Evolutionary conservation across 2,329 filamentous ascomycete genomes (phyloP).

Genomic region (Coniochaeta hoffmannii): DNA sequence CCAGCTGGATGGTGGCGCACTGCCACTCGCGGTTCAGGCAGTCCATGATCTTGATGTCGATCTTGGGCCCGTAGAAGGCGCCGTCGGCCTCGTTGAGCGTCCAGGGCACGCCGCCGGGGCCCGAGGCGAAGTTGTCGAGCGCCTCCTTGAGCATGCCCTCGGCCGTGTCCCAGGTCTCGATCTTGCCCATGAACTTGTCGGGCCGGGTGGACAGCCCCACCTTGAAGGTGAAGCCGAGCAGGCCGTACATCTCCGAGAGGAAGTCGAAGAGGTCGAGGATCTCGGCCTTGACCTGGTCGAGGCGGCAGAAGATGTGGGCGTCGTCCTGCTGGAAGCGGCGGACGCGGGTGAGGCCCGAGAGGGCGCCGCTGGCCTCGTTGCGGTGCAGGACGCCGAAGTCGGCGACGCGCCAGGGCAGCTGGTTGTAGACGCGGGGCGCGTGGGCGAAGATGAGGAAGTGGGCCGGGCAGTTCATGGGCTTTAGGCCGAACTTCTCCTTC

Average conservation of each 20-base stretch:
- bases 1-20: slow-evolving; percentile 90
- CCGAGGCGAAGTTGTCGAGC: slow-evolving; percentile 65
- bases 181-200: slow-evolving; percentile 81
- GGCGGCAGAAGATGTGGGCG: slow-evolving; percentile 88
- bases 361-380: slow-evolving; percentile 88
- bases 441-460: slow-evolving; percentile 85
- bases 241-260: slow-evolving; percentile 63
- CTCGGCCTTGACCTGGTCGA: slow-evolving; percentile 67
- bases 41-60: slow-evolving; percentile 91
- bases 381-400: slow-evolving; percentile 95
- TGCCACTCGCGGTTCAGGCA: slow-evolving; percentile 74
- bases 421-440: slow-evolving; percentile 77
- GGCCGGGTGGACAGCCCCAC: slow-evolving; percentile 86
- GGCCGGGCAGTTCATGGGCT: slow-evolving; percentile 98
- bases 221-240: slow-evolving; percentile 86
- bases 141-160: slow-evolving; percentile 75
- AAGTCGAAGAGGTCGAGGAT: slow-evolving; percentile 86
- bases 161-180: slow-evolving; percentile 82
- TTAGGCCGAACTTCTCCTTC: slow-evolving; percentile 68
- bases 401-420: slow-evolving; percentile 85
- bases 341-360: slow-evolving; percentile 85
- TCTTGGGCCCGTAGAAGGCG: slow-evolving; percentile 98
- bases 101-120: slow-evolving; percentile 59
- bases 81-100: slow-evolving; percentile 90
- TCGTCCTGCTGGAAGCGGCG: slow-evolving; percentile 95